Base-by-base conservation (phyloP, 2,329 filamentous ascomycete species). In the Stemphylium vesicarium region DNA sequence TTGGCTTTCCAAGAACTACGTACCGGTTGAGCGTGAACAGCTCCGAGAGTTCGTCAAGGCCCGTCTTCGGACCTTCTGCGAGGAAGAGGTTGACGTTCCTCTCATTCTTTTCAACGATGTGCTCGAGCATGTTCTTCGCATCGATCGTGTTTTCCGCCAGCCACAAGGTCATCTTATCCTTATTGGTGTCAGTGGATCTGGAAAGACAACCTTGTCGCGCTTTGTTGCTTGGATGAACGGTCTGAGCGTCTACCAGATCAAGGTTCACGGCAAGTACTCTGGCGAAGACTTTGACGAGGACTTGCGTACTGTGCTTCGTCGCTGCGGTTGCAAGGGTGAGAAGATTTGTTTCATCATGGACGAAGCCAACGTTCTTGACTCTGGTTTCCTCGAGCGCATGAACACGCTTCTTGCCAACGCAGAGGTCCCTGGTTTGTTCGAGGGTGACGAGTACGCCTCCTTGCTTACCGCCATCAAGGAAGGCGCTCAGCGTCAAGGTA, bases 261-360 rank as follows among this genome's bases (percentile, higher is more conserved):
- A 99, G 82, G 95, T 99, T 0, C 95, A 99, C 70, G 95, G 95
- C 62, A 97, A 94, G 74, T 99, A 99, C 78, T 97, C 95, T 13
- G 91, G 91, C 1, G 95, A 98, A 73, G 95, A 99, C 78, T 99
- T 99, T 72, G 95, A 99, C 72, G 96, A 99, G 54, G 95, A 99
- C 75, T 81, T 99, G 32, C 87, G 96, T 62, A 94, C 93, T 72
- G 95, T 99, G 8, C 85, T 99, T 36, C 89, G 95, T 40, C 87
- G 95, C 53, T 96, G 92, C 66, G 95, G 95, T 60, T 98, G 94
- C 81, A 97, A 97, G 81, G 95, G 95, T 32, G 95, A 99, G 75
- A 98, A 98, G 82, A 96, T 99, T 43, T 99, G 96, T 79, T 99
- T 99, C 82, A 97, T 99, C 80, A 98, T 99, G 93, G 95, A 99